phyloP scores from a whole-genome alignment of 2,329 filamentous ascomycete genomes.

The Ceratocystis cubensis region DNA sequence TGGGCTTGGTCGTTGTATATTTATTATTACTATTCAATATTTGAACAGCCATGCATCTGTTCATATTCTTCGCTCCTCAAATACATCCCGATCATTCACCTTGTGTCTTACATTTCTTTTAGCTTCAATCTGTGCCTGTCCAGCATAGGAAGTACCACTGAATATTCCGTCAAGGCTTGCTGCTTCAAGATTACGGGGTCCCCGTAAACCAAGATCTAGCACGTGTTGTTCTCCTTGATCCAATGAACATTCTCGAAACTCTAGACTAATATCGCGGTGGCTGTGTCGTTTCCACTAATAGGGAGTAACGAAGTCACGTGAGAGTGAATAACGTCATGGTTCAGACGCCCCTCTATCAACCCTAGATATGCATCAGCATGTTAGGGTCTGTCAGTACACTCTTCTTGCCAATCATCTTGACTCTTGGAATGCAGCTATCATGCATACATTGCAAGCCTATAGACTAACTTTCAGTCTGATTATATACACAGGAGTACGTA shows the following conservation, averaged over 20 bases:
- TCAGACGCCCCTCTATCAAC: too few relatives aligned
- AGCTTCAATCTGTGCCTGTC: not conserved
- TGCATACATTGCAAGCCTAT: not conserved
- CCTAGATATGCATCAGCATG: too few relatives aligned
- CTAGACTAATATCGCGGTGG: not conserved
- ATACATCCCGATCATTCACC: not conserved
- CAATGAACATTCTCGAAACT: not conserved
- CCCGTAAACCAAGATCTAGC: not conserved
- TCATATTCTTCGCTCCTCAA: not conserved
- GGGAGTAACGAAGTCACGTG: not conserved
- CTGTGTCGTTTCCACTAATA: not conserved
- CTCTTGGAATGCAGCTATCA: not conserved
- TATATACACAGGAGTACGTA: not conserved
- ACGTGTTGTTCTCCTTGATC: not conserved
- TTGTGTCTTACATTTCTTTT: not conserved
- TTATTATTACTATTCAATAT: slow-evolving; percentile 3
- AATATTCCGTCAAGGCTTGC: too few relatives aligned
- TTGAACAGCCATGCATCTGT: not conserved
- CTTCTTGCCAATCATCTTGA: not conserved
- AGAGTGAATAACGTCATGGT: not conserved
- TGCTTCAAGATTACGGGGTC: not conserved
- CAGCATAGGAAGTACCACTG: not conserved
- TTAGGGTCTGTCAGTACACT: not conserved
- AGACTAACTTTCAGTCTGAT: not conserved
- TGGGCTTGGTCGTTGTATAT: not conserved